A percentile compares a stretch with the other conserved stretches of the same genome.
Conservation (phyloP, 2,329 filamentous ascomycete species). For the Ophiostoma sp. region DNA sequence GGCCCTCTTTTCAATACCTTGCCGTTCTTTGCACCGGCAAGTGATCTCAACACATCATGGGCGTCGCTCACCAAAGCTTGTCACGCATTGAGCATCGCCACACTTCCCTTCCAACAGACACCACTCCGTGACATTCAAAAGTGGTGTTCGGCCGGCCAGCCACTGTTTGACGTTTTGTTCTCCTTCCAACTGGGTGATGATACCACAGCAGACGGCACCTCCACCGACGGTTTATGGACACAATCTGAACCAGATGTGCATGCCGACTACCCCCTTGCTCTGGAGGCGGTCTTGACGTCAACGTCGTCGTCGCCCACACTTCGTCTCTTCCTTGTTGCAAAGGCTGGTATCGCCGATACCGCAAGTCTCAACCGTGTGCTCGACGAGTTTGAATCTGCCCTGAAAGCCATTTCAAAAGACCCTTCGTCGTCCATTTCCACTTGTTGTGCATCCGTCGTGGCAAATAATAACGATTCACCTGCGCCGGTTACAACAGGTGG, state of each 20-base stretch:
- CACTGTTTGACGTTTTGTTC: slow-evolving; percentile 78
- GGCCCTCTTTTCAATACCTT: slow-evolving; percentile 91
- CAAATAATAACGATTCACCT: neutral
- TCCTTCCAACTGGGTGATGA: slow-evolving; percentile 66
- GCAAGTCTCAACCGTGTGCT: slow-evolving; percentile 41
- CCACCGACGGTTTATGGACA: slow-evolving; percentile 51
- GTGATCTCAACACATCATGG: slow-evolving; percentile 50
- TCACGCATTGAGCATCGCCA: slow-evolving; percentile 68
- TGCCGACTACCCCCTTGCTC: slow-evolving; percentile 73
- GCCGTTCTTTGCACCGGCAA: slow-evolving; percentile 56
- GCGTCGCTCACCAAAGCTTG: slow-evolving; percentile 60
- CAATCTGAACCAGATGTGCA: slow-evolving; percentile 48
- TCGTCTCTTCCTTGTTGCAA: slow-evolving; percentile 60
- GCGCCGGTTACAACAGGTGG: accelerated
- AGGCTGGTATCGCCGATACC: slow-evolving; percentile 43
- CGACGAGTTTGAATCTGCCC: slow-evolving; percentile 40
- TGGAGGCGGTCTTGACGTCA: slow-evolving; percentile 65
- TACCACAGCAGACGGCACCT: slow-evolving; percentile 24
- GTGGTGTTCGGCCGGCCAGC: slow-evolving; percentile 63
- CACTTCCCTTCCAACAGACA: slow-evolving; percentile 74
- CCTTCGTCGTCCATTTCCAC: slow-evolving; percentile 7
- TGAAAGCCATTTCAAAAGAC: slow-evolving; percentile 34
- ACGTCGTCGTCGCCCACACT: slow-evolving; percentile 39
- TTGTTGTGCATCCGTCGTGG: neutral
- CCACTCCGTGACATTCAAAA: slow-evolving; percentile 78